Conservation (phyloP, 768 basidiomycete species). For the Leccinum subgranulosum region DNA sequence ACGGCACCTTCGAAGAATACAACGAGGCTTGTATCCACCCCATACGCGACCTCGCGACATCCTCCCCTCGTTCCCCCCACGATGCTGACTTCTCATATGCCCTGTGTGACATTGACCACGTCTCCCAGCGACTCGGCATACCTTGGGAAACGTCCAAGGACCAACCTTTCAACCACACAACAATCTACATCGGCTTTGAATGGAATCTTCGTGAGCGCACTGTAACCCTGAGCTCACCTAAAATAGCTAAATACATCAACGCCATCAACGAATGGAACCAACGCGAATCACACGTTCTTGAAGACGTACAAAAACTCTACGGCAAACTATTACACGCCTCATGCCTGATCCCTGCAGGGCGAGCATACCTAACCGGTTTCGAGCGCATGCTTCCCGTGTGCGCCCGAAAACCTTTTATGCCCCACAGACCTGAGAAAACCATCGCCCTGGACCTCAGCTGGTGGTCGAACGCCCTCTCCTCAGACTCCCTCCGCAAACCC, state of each 20-base stretch:
- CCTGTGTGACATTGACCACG: background rate
- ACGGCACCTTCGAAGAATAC: too few relatives aligned
- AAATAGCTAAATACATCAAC: background rate
- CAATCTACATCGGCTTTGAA: constrained; percentile 28
- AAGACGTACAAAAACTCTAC: background rate
- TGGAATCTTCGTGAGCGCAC: constrained; percentile 27
- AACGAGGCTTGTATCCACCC: too few relatives aligned
- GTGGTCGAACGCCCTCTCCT: background rate
- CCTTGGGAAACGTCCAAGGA: constrained; percentile 12
- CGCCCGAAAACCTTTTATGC: constrained; percentile 29
- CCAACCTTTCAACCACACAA: constrained; percentile 1
- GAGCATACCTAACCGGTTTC: constrained; percentile 40
- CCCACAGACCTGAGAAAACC: background rate
- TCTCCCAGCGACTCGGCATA: background rate
- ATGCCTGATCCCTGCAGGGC: constrained; percentile 28
- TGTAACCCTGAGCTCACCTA: background rate
- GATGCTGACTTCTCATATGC: background rate
- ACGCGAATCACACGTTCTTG: rapidly evolving
- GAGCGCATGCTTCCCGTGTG: constrained; percentile 36
- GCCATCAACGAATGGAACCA: background rate
- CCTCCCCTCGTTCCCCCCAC: background rate
- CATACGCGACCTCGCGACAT: background rate
- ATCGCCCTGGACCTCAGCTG: background rate
- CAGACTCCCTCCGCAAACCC: background rate
- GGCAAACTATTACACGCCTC: background rate